Percentiles rank a stretch among this genome's conserved stretches.
phyloP scores from a whole-genome alignment of 108 stramenopile genomes.

The Discostella pseudostelligera region DNA sequence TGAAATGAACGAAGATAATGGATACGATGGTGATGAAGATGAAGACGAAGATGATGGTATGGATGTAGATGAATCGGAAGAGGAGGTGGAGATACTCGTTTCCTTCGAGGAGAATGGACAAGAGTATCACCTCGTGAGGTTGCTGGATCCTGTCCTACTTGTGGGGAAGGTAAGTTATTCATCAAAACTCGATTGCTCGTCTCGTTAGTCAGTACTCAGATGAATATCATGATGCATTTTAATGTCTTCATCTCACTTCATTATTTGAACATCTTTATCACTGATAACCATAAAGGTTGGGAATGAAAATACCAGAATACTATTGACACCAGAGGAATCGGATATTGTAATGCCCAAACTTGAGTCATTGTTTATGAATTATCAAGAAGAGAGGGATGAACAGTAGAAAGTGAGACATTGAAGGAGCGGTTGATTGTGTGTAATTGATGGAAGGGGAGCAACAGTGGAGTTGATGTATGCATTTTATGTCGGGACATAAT shows the following conservation, averaged over 20 bases:
- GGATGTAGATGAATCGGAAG: constrained; percentile 60
- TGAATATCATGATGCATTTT: neutral
- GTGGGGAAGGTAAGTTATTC: constrained; percentile 65
- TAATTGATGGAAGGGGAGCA: neutral
- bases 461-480: neutral
- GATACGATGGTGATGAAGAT: constrained; percentile 52
- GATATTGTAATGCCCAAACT: constrained; percentile 81
- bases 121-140: constrained; percentile 76
- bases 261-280: constrained; percentile 27
- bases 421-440: neutral
- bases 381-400: constrained; percentile 53
- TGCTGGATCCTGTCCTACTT: constrained; percentile 85
- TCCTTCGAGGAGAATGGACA: constrained; percentile 76
- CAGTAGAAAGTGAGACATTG: constrained; percentile 4
- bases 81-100: constrained; percentile 83
- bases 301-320: constrained; percentile 53
- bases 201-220: no score
- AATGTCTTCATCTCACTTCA: neutral
- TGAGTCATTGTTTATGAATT: constrained; percentile 71
- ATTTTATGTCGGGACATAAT: no score
- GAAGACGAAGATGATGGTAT: constrained; percentile 58
- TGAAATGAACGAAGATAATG: constrained; percentile 51
- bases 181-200: no score
- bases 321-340: constrained; percentile 83
- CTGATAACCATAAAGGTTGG: no score